Base-by-base conservation (phyloP, 768 basidiomycete genomes). In the Holtermannia corniformis region DNA sequence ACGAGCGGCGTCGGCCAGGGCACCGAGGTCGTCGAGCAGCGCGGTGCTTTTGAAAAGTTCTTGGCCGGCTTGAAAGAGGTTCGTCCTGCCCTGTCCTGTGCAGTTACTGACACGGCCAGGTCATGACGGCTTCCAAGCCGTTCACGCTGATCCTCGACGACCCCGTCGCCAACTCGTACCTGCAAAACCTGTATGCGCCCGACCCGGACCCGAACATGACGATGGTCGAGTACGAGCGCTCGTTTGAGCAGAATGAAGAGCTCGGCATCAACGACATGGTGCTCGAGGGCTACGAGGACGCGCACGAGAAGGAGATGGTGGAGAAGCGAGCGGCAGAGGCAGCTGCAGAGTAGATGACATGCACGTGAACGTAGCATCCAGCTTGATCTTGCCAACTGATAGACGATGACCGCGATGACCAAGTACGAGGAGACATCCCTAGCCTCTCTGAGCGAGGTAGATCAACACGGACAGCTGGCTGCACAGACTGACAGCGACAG, bases 151-250 rank as follows among this genome's bases (percentile, higher is more conserved):
- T 97, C 68, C 76, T 99, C 10, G 93, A 97, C 65, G 93, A 97
- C 67, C 95, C 95, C 2, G 77, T 97, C 19, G 84, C 88, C 13
- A 96, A 97, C 71, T 92, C 89, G 2, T 92, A 97, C 67, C 76
- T 99, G 43, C 95, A 99, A 71, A 95, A 90, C 70, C 63, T 92
- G n/a, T 96, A 93, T 68, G 93, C 95, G 0, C 95, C 95, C 3
- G 93, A 99, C 67, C 83, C 87, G 0, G 93, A 97, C 67, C 93
- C 93, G 1, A 90, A 91, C 64, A 88, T 99, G 86, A 77, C 72
- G 25, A 79, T 86, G 48, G 87, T 85, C 68, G 68, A 72, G 51
- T 99, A 97, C 65, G 86, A 91, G 40, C 78, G 95, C 46, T 81
- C 82, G 3, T 86, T 80, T 76, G 81, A 88, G 42, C 90, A 99